phyloP scores from a whole-genome alignment of 306 rosid genomes.

The Cicer yamashitae region DNA sequence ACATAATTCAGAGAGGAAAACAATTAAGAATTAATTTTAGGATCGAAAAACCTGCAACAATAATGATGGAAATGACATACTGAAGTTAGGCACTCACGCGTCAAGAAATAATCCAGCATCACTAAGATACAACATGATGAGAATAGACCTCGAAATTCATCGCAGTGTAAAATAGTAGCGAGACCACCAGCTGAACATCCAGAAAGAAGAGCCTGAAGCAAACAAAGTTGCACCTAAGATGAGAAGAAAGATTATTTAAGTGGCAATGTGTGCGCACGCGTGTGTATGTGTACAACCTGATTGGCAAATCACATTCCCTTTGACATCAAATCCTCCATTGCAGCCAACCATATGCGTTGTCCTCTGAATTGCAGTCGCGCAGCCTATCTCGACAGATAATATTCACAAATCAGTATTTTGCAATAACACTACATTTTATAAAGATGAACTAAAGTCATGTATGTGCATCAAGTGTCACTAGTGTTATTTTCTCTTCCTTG shows the following conservation, averaged over 20 bases:
- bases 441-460: slow-evolving; percentile 18
- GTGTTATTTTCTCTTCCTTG: slow-evolving; percentile 22
- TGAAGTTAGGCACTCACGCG: slow-evolving; percentile 54
- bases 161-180: slow-evolving; percentile 87
- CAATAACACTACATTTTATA: slow-evolving; percentile 8
- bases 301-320: slow-evolving; percentile 84
- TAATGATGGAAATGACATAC: slow-evolving; percentile 30
- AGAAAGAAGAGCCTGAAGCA: slow-evolving; percentile 81
- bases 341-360: slow-evolving; percentile 85
- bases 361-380: slow-evolving; percentile 85
- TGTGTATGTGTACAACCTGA: slow-evolving; percentile 57
- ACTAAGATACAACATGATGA: slow-evolving; percentile 92
- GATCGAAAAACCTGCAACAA: slow-evolving; percentile 24
- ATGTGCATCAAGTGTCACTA: neutral
- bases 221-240: neutral
- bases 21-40: slow-evolving; percentile 29
- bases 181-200: slow-evolving; percentile 98
- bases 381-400: slow-evolving; percentile 48
- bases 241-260: slow-evolving; percentile 33
- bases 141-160: slow-evolving; percentile 67
- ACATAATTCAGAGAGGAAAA: slow-evolving; percentile 43
- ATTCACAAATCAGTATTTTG: slow-evolving; percentile 24
- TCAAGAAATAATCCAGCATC: slow-evolving; percentile 96
- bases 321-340: slow-evolving; percentile 80
- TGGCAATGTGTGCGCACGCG: neutral